A percentile compares a stretch with the other conserved stretches of the same genome.
Conservation (phyloP, 1,284 basidiomycete genomes). For the Cryptococcus hybrid region DNA sequence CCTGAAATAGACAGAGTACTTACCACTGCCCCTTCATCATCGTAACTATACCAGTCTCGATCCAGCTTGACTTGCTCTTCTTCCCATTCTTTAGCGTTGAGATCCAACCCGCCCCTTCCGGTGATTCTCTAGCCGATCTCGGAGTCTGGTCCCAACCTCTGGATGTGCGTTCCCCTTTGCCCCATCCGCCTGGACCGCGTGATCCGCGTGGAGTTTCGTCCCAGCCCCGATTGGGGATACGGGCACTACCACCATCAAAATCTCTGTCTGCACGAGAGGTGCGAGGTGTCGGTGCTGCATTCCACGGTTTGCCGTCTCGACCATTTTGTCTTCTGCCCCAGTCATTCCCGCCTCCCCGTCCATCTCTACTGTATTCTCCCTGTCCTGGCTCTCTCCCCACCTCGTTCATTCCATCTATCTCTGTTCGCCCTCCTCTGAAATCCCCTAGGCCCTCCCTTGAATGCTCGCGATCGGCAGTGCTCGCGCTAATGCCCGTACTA, state of each 20-base stretch:
- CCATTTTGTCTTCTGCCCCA: constrained; percentile 4
- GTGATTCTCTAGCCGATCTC: constrained; percentile 57
- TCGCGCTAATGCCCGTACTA: constrained; percentile 24
- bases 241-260: constrained; percentile 77
- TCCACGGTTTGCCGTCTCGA: constrained; percentile 40
- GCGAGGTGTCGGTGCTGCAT: constrained; percentile 61
- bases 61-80: constrained; percentile 87
- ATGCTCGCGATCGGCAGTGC: constrained; percentile 20
- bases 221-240: constrained; percentile 85
- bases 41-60: constrained; percentile 89
- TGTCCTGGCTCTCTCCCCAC: constrained; percentile 23
- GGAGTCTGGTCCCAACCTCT: constrained; percentile 80
- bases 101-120: constrained; percentile 48
- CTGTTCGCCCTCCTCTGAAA: constrained; percentile 48
- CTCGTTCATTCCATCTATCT: constrained; percentile 46
- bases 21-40: constrained; percentile 78
- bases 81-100: constrained; percentile 78
- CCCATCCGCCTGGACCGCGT: constrained; percentile 31
- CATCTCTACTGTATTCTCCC: constrained; percentile 1
- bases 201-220: constrained; percentile 76
- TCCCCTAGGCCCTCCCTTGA: constrained; percentile 42
- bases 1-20: constrained; percentile 14
- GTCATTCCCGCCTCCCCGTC: constrained; percentile 13
- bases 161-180: constrained; percentile 18
- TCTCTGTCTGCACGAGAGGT: constrained; percentile 58